Evolutionary conservation across 768 basidiomycete species (phyloP).

Genomic region (Xerocomus potaroensis): DNA sequence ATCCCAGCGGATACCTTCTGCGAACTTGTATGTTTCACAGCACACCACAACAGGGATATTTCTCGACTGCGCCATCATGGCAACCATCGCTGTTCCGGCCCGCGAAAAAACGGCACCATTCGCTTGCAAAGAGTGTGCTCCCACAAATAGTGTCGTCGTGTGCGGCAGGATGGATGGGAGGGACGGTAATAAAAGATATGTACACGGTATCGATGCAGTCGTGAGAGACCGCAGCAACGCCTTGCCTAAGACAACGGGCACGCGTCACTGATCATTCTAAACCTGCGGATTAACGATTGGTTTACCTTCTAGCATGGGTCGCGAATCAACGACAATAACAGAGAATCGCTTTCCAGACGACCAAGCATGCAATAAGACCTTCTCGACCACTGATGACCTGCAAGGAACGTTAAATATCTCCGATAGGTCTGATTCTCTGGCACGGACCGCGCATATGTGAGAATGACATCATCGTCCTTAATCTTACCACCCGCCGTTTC

Average conservation of each 20-base stretch:
- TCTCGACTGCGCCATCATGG: conserved; percentile 90
- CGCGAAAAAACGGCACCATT: conserved; percentile 94
- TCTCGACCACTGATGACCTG: conserved; percentile 94
- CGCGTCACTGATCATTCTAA: conserved; percentile 1
- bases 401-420: conserved; percentile 3
- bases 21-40: conserved; percentile 98
- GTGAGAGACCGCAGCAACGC: conserved; percentile 67
- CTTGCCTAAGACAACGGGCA: conserved; percentile 53
- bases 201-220: conserved; percentile 69
- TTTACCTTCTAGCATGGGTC: conserved; percentile 86
- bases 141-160: conserved; percentile 81
- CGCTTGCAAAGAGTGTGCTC: conserved; percentile 91
- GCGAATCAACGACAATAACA: conserved; percentile 92
- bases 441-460: conserved; percentile 85
- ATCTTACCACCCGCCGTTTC: conserved; percentile 89
- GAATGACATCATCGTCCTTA: conserved; percentile 85
- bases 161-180: conserved; percentile 76
- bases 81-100: conserved; percentile 92
- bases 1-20: conserved; percentile 88
- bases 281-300: neutral
- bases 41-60: conserved; percentile 94
- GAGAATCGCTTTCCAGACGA: conserved; percentile 74
- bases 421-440: neutral
- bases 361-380: conserved; percentile 76
- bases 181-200: conserved; percentile 88